phyloP scores from a whole-genome alignment of 495 filamentous ascomycete species.

The Lichenothelia convexa region DNA sequence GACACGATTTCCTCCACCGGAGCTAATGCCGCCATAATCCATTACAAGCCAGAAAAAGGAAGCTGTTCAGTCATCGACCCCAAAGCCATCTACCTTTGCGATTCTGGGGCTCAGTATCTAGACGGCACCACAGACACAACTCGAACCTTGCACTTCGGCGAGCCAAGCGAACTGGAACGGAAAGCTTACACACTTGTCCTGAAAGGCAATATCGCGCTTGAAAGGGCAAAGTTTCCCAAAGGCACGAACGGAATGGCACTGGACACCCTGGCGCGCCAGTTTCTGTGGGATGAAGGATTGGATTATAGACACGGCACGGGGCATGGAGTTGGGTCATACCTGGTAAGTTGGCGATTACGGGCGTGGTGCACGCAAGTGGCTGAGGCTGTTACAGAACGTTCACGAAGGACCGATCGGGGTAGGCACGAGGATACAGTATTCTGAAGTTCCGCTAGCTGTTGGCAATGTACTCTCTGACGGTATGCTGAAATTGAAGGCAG shows the following conservation, averaged over 20 bases:
- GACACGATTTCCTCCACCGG: conserved; percentile 93
- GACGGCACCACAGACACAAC: conserved; percentile 97
- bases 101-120: conserved; percentile 86
- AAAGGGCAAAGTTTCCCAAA: conserved; percentile 79
- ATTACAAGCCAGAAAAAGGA: conserved; percentile 83
- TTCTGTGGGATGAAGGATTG: conserved; percentile 78
- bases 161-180: conserved; percentile 68
- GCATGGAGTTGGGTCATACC: conserved; percentile 83
- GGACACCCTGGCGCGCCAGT: conserved; percentile 76
- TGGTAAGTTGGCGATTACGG: conserved; percentile 24
- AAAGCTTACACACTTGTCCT: conserved; percentile 90
- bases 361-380: background rate
- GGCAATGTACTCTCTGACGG: conserved; percentile 86
- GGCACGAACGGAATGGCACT: conserved; percentile 86
- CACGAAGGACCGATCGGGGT: conserved; percentile 97
- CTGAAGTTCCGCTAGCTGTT: conserved; percentile 72
- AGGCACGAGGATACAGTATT: conserved; percentile 76
- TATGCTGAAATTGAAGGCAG: conserved; percentile 57
- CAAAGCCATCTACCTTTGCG: conserved; percentile 78
- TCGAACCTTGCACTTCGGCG: conserved; percentile 78
- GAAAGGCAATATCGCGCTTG: conserved; percentile 88
- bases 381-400: conserved; percentile 46
- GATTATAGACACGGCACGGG: conserved; percentile 96
- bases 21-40: conserved; percentile 87
- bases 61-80: conserved; percentile 75